A percentile compares a stretch with the other conserved stretches of the same genome.
Evolutionary conservation across 176 grass and related monocot genomes (phyloP).

Genomic region (Avena atlantica): DNA sequence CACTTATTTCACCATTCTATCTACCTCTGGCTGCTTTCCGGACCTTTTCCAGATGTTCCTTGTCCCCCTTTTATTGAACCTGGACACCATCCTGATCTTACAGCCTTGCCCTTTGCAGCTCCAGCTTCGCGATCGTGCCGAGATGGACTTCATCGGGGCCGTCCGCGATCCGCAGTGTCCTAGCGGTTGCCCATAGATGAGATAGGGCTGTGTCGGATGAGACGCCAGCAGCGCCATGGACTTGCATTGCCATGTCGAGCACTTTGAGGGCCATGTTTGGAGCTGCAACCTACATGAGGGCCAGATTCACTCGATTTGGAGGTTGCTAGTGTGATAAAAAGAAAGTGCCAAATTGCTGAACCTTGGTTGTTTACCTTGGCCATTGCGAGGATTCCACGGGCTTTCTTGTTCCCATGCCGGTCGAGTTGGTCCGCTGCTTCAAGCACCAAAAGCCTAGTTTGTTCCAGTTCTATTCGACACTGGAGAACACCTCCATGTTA

Average conservation of each 20-base stretch:
- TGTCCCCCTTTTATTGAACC: neutral
- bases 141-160: conserved; percentile 96
- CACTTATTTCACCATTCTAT: conserved; percentile 24
- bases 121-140: conserved; percentile 86
- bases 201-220: conserved; percentile 77
- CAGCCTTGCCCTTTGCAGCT: conserved; percentile 66
- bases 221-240: conserved; percentile 83
- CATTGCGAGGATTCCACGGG: conserved; percentile 89
- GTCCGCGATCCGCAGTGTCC: conserved; percentile 86
- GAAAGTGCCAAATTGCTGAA: neutral
- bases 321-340: neutral
- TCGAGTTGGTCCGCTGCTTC: conserved; percentile 94
- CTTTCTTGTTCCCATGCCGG: conserved; percentile 72
- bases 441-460: conserved; percentile 89
- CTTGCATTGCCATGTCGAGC: conserved; percentile 94
- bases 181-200: conserved; percentile 81
- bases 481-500: conserved; percentile 54
- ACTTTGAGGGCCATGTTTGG: conserved; percentile 97
- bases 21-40: neutral
- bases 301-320: neutral
- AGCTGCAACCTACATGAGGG: conserved; percentile 71
- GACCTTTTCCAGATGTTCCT: neutral
- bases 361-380: conserved; percentile 64
- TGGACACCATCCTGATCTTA: conserved; percentile 27
- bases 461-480: conserved; percentile 90